These are phyloP conservation scores for Aspergillus indologenus DNA, from an alignment of 495 filamentous ascomycete species.

Conservation along the genomic window DNA sequence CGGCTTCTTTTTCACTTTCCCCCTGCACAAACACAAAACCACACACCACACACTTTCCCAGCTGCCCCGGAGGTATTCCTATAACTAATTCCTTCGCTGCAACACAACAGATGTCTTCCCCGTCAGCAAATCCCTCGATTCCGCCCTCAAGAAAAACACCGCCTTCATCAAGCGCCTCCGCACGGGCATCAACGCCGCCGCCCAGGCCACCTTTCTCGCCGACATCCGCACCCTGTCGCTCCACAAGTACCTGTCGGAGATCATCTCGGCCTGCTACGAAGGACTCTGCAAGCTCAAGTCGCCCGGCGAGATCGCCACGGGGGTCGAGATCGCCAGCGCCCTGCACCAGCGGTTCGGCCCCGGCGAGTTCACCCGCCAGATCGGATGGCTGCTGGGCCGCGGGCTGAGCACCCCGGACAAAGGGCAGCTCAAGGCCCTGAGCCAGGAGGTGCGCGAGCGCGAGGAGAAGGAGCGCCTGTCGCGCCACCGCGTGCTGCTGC, in stretches of 20 bases:
- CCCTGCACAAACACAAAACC: slow-evolving; percentile 8
- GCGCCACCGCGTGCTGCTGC: slow-evolving; percentile 80
- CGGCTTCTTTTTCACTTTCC: background rate
- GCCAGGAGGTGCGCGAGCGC: slow-evolving; percentile 79
- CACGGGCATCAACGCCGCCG: slow-evolving; percentile 77
- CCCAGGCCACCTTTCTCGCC: slow-evolving; percentile 77
- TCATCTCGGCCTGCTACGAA: slow-evolving; percentile 97
- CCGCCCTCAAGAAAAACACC: slow-evolving; percentile 97
- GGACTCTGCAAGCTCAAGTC: slow-evolving; percentile 89
- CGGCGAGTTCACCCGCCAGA: slow-evolving; percentile 80
- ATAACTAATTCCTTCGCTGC: background rate
- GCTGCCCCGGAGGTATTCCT: background rate
- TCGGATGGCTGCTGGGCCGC: slow-evolving; percentile 90
- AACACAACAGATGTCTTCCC: slow-evolving; percentile 67
- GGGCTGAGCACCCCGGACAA: slow-evolving; percentile 92
- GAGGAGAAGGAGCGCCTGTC: slow-evolving; percentile 92
- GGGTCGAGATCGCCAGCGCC: slow-evolving; percentile 88
- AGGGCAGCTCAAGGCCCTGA: slow-evolving; percentile 71
- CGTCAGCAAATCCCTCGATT: slow-evolving; percentile 80
- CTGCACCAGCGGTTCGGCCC: slow-evolving; percentile 96
- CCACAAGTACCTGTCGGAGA: slow-evolving; percentile 96
- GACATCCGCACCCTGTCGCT: slow-evolving; percentile 91
- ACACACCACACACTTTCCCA: background rate
- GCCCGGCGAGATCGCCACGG: slow-evolving; percentile 83
- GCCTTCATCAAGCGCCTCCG: slow-evolving; percentile 97